Conservation (phyloP, 306 rosid species). For the Prinsepia uniflora region DNA sequence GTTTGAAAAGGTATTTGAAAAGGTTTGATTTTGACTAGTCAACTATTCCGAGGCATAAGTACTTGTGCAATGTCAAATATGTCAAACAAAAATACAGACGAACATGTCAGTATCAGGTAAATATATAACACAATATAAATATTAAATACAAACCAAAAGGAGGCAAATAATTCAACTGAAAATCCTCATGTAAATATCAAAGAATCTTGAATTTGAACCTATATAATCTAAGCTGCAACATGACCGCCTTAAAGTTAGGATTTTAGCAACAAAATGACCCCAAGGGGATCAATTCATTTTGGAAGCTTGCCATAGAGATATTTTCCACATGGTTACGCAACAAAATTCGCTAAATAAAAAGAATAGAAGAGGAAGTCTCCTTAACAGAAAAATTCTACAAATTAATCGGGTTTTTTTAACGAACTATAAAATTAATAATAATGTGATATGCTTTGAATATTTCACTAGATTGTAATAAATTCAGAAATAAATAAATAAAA, state of each 20-base stretch:
- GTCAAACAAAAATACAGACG: not conserved
- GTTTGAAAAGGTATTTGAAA: not conserved
- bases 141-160: not conserved
- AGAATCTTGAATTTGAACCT: not conserved
- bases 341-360: no score
- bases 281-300: no score
- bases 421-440: no score
- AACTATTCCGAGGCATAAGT: not conserved
- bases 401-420: no score
- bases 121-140: not conserved
- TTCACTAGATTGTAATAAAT: no score
- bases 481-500: no score
- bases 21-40: not conserved
- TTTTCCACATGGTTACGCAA: no score
- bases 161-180: not conserved
- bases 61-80: not conserved
- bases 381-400: no score
- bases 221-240: constrained; percentile 1
- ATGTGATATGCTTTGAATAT: no score
- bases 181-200: not conserved
- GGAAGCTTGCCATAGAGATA: no score
- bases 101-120: not conserved
- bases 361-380: no score
- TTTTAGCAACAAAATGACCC: not conserved
- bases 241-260: constrained; percentile 4